Conservation (phyloP, 2,329 filamentous ascomycete species). For the Fragosphaeria purpurea region DNA sequence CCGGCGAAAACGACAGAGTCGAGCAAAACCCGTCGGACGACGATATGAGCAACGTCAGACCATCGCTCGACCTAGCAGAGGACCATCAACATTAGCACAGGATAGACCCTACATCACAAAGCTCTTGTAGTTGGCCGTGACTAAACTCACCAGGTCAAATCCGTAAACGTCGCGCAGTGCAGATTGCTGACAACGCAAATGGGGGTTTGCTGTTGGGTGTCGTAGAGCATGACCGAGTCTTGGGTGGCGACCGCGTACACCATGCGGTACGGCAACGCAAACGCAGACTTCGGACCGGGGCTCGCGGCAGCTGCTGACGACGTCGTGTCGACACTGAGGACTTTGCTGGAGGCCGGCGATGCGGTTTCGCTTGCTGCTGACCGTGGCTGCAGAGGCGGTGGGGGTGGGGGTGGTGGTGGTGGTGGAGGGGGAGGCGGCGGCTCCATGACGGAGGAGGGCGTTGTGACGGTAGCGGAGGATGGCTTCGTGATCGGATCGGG, state of each 20-base stretch:
- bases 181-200: constrained; percentile 93
- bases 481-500: constrained; percentile 71
- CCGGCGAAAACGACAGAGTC: constrained; percentile 69
- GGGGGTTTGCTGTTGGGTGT: constrained; percentile 92
- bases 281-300: constrained; percentile 58
- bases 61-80: constrained; percentile 34
- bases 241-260: constrained; percentile 96
- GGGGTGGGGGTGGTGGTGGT: constrained; percentile 25
- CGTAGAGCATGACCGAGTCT: constrained; percentile 88
- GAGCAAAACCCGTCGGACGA: constrained; percentile 98
- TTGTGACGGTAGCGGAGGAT: constrained; percentile 37
- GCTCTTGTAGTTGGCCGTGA: too few relatives aligned
- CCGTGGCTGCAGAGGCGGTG: constrained; percentile 6
- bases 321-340: constrained; percentile 19
- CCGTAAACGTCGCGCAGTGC: constrained; percentile 95
- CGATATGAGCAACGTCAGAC: constrained; percentile 26
- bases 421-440: constrained; percentile 26
- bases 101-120: too few relatives aligned
- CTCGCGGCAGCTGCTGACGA: constrained; percentile 34
- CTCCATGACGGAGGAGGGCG: constrained; percentile 8
- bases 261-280: constrained; percentile 83
- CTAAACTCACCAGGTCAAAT: constrained; percentile 72
- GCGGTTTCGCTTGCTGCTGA: not conserved
- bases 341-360: not conserved
- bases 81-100: too few relatives aligned